phyloP scores from a whole-genome alignment of 2,329 filamentous ascomycete species.

The Talaromyces sp. region DNA sequence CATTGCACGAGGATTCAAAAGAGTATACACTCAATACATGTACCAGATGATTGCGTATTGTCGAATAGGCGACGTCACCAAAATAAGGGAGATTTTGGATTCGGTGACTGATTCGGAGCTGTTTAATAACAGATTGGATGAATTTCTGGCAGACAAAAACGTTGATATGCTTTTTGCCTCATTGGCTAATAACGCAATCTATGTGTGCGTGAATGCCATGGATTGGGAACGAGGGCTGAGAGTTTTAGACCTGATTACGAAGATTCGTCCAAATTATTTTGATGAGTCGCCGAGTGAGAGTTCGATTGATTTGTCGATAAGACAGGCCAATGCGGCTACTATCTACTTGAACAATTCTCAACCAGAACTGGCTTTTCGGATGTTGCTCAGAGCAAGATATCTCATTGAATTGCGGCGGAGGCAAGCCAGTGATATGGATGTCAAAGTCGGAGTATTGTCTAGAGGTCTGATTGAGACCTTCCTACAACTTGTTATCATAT shows the following conservation, averaged over 20 bases:
- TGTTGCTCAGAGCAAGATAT: constrained; percentile 22
- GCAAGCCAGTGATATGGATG: constrained; percentile 24
- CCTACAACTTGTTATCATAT: constrained; percentile 23
- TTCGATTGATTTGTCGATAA: constrained; percentile 18
- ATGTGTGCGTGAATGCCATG: constrained; percentile 16
- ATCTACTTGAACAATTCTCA: constrained; percentile 20
- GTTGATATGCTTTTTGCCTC: constrained; percentile 16
- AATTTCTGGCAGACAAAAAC: constrained; percentile 16
- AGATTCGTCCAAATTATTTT: constrained; percentile 21
- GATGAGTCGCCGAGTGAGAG: constrained; percentile 15
- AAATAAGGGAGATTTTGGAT: constrained; percentile 21
- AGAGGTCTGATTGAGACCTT: constrained; percentile 18
- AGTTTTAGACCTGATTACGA: constrained; percentile 18
- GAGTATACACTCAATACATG: constrained; percentile 18
- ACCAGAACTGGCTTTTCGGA: constrained; percentile 20
- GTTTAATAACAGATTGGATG: constrained; percentile 19
- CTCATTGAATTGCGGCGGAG: constrained; percentile 21
- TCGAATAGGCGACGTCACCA: constrained; percentile 21
- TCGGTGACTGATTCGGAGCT: constrained; percentile 22
- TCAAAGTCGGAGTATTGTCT: constrained; percentile 20
- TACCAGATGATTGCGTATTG: constrained; percentile 22
- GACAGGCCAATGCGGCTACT: constrained; percentile 19
- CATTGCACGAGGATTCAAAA: constrained; percentile 14
- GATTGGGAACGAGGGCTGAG: constrained; percentile 21
- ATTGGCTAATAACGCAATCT: constrained; percentile 22